Base-by-base conservation (phyloP, 1,284 basidiomycete species). In the Ustanciosporium gigantosporum region DNA sequence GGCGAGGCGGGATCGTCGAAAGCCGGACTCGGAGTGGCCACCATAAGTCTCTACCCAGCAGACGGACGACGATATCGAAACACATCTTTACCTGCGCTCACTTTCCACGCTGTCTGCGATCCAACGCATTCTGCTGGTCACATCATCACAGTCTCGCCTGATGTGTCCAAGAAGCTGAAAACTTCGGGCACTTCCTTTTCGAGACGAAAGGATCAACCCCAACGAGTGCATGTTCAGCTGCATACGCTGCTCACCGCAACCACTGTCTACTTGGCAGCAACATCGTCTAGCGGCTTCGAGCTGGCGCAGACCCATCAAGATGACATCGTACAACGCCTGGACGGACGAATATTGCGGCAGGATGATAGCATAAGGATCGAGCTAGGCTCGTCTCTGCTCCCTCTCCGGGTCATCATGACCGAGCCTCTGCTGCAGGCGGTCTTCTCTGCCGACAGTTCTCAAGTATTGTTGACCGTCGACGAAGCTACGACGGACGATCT, bases 371-470 rank as follows among this genome's bases (percentile, higher is more conserved):
- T 70, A 11, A 44, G 46, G 16, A 35, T 57, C 16, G 44, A 43
- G 21, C 35, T 58, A 2, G 42, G 36, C 15, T 17, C 37, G 13
- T 17, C 25, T 0, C 38, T 44, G 1, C 40, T 42, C 3, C 23
- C 46, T 3, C 34, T 66, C 31, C 58, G 48, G 20, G 56, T 67
- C 21, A 44, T 70, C 17, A 68, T 73, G 67, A 52, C 56, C 14
- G 73, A 76, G 38, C 73, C 74, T 5, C 42, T 74, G 19, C 56
- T 68, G 3, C 74, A 76, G 39, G 74, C 66, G 19, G 31, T 60
- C 31, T 66, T 73, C 19, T 32, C 40, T 1, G 51, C 37, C 3
- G 34, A 45, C 11, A 22, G 35, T 1, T 57, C 73, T 14, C 48
- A 67, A 9, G 31, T 73, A 21, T 47, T 70, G 20, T 41, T 75